phyloP scores from a whole-genome alignment of 371 early-diverging fungal species.

The Circinella minor region DNA sequence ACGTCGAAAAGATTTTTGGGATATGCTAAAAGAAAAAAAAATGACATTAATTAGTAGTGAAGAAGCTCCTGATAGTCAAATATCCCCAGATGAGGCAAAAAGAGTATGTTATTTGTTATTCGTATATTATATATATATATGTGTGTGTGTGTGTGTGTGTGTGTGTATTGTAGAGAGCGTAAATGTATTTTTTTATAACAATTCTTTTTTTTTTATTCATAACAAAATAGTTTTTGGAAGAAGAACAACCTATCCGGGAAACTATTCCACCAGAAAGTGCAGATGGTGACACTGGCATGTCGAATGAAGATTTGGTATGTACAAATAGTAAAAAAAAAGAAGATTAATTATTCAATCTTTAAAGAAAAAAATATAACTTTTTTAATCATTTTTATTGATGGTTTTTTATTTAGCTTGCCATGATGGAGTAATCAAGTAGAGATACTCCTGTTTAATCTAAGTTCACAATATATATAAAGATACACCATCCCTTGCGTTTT shows the following conservation, averaged over 20 bases:
- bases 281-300: not conserved
- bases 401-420: too few relatives aligned
- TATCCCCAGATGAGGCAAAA: constrained; percentile 33
- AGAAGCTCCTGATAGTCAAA: constrained; percentile 39
- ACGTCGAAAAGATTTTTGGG: constrained; percentile 43
- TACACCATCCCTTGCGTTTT: too few relatives aligned
- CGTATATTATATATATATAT: not conserved
- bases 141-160: not conserved
- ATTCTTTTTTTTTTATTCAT: not conserved
- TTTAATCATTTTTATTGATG: too few relatives aligned
- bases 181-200: too few relatives aligned
- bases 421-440: too few relatives aligned
- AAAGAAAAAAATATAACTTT: too few relatives aligned
- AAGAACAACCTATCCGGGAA: not conserved
- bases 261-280: not conserved
- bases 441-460: too few relatives aligned
- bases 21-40: constrained; percentile 26
- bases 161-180: too few relatives aligned
- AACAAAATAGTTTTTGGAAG: constrained; percentile 5
- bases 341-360: too few relatives aligned
- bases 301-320: constrained; percentile 3
- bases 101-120: constrained; percentile 22
- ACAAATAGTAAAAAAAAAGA: not conserved
- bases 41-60: constrained; percentile 44
- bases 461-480: too few relatives aligned